phyloP scores from a whole-genome alignment of 23 red algal genomes.

The Chondrus crispus region DNA sequence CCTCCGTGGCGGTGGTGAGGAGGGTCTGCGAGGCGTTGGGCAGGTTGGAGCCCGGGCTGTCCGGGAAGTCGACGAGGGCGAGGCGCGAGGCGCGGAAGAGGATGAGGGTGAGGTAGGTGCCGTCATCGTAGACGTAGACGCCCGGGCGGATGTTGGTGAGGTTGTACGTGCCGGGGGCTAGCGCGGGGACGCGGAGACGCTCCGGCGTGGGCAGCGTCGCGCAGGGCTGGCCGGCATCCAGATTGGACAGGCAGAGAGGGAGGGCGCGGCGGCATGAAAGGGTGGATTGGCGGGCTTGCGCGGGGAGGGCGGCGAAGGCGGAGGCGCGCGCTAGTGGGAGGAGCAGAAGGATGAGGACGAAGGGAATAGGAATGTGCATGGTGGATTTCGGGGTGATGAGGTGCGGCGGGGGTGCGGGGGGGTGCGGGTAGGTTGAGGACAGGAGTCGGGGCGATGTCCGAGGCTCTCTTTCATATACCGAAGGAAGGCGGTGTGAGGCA shows the following conservation, averaged over 20 bases:
- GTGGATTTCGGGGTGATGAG: too few species aligned
- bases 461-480: too few species aligned
- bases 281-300: too few species aligned
- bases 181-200: background rate
- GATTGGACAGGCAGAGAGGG: background rate
- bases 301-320: too few species aligned
- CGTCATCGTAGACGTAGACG: constrained; percentile 12
- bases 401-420: too few species aligned
- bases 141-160: constrained; percentile 13
- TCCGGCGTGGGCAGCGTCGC: background rate
- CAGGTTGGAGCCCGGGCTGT: background rate
- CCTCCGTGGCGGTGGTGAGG: background rate
- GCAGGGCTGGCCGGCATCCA: background rate
- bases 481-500: too few species aligned
- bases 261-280: too few species aligned
- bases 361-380: too few species aligned
- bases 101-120: constrained; percentile 1
- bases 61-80: constrained; percentile 30
- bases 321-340: too few species aligned
- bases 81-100: background rate
- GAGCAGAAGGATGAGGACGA: too few species aligned
- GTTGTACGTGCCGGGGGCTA: background rate
- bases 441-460: too few species aligned
- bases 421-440: too few species aligned
- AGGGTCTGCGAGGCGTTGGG: background rate